A percentile compares a stretch with the other conserved stretches of the same genome.
Evolutionary conservation across 2,329 filamentous ascomycete species (phyloP).

Genomic region (Cladophialophora yegresii): DNA sequence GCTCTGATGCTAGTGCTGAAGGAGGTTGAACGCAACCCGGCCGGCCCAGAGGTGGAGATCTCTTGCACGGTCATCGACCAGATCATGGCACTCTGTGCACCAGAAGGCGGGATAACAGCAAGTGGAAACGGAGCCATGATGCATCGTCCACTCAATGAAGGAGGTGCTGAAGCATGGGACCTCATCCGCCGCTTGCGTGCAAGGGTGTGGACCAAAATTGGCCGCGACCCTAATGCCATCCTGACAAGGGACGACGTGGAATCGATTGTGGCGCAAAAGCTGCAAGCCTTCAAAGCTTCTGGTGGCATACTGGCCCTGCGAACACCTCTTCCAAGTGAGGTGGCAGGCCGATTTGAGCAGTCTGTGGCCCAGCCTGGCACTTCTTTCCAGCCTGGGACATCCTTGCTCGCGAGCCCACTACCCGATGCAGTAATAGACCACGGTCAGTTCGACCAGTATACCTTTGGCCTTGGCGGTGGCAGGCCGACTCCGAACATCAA

Average conservation of each 20-base stretch:
- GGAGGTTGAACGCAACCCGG: conserved; percentile 2
- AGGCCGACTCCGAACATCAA: conserved; percentile 9
- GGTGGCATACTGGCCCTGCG: conserved; percentile 1
- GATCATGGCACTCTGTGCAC: conserved; percentile 1
- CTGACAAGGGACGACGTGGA: conserved; percentile 2
- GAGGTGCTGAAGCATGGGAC: conserved; percentile 4
- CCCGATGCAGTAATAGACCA: neutral
- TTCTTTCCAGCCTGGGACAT: neutral
- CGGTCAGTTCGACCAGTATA: neutral
- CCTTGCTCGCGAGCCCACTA: neutral
- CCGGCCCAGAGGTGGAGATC: neutral
- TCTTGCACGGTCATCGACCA: conserved; percentile 6
- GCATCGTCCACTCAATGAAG: neutral
- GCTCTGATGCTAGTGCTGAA: conserved; percentile 4
- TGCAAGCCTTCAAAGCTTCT: neutral
- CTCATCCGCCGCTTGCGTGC: conserved; percentile 5
- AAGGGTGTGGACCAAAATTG: conserved; percentile 7
- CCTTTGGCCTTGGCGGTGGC: neutral
- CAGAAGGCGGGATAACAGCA: conserved; percentile 2
- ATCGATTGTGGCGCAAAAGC: conserved; percentile 1
- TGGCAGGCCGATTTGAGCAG: neutral
- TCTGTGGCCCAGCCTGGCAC: neutral
- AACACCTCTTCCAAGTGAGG: neutral
- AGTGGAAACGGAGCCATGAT: neutral
- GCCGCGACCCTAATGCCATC: neutral